Evolutionary conservation across 2,329 filamentous ascomycete species (phyloP).

Genomic region (Diplodia scrobiculata): DNA sequence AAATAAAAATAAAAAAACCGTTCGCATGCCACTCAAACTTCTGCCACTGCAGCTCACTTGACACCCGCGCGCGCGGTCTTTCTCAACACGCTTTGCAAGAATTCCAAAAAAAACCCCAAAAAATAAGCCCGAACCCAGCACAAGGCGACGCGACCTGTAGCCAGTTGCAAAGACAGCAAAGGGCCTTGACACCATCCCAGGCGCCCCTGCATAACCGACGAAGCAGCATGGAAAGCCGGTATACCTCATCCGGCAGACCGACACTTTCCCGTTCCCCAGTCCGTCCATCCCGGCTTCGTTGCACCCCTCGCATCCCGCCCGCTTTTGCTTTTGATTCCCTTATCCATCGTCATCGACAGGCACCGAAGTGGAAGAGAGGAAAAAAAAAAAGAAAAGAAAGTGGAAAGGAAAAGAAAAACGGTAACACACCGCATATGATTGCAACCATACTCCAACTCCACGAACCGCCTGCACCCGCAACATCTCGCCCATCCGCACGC

Average conservation of each 20-base stretch:
- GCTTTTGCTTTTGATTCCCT: background rate
- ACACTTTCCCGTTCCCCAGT: background rate
- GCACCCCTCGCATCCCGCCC: background rate
- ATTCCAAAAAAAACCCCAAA: background rate
- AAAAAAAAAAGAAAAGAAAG: no score
- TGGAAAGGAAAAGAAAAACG: background rate
- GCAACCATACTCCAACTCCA: slow-evolving; percentile 64
- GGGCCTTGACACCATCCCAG: background rate
- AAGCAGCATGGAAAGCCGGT: background rate
- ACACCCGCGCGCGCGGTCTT: background rate
- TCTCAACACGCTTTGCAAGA: background rate
- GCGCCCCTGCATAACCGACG: background rate
- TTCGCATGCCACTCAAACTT: background rate
- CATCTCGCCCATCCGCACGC: slow-evolving; percentile 66
- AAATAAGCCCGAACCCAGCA: background rate
- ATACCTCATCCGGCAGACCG: background rate
- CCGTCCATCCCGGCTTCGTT: background rate
- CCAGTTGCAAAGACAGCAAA: background rate
- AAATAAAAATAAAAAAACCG: background rate
- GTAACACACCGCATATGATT: slow-evolving; percentile 64
- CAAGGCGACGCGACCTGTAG: background rate
- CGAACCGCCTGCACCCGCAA: slow-evolving; percentile 62
- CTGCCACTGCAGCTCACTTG: background rate
- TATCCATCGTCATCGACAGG: background rate
- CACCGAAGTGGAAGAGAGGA: background rate